Evolutionary conservation across 2,329 filamentous ascomycete species (phyloP).

Genomic region (Aspergillus phoenicis): DNA sequence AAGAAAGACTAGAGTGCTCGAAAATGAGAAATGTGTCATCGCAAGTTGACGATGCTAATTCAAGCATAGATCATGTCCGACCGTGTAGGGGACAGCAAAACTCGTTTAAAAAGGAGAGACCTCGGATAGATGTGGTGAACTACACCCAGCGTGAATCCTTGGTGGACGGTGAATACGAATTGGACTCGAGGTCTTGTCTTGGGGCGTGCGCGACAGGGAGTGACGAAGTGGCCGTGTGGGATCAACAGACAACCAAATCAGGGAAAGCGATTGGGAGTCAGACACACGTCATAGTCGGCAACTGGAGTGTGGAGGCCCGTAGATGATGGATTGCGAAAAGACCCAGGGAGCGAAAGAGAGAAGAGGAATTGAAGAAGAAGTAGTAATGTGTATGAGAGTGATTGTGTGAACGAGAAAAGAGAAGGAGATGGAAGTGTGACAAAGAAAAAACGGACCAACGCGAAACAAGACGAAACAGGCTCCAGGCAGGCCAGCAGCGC

Average conservation of each 20-base stretch:
- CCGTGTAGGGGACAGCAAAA: not conserved
- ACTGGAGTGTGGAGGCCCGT: not conserved
- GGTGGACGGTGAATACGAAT: not conserved
- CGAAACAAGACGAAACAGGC: slow-evolving; percentile 8
- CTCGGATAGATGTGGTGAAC: not conserved
- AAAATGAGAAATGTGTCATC: not conserved
- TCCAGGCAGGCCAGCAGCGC: slow-evolving; percentile 6
- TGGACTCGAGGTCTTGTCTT: not conserved
- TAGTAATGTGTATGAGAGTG: not conserved
- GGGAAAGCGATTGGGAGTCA: not conserved
- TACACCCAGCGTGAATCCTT: not conserved
- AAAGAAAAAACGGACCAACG: slow-evolving; percentile 15
- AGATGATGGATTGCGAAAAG: no score
- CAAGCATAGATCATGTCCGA: slow-evolving; percentile 5
- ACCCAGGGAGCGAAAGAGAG: not conserved
- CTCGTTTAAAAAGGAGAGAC: not conserved
- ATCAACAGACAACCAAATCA: slow-evolving; percentile 1
- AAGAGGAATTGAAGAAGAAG: no score
- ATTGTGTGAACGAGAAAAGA: slow-evolving; percentile 3
- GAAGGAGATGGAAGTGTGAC: slow-evolving; percentile 9
- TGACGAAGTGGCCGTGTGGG: not conserved
- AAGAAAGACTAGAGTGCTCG: not conserved
- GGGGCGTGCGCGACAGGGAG: not conserved
- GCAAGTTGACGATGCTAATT: not conserved
- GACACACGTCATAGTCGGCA: not conserved